phyloP scores from a whole-genome alignment of 495 filamentous ascomycete species.

The Monascus purpureus region DNA sequence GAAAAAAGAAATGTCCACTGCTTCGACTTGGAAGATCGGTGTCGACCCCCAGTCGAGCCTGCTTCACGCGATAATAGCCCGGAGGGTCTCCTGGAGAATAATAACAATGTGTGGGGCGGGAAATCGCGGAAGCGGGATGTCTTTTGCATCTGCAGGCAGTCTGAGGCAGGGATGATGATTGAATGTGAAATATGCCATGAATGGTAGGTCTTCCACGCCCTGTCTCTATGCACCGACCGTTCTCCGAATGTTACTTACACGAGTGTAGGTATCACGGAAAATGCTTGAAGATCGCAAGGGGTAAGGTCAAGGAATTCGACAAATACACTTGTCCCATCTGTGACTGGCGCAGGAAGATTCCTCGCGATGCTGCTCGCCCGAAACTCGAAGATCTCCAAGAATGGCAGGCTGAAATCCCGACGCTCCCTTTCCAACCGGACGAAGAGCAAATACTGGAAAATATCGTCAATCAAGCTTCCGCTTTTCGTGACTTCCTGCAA shows the following conservation, averaged over 20 bases:
- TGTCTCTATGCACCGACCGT: too few species aligned
- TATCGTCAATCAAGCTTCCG: conserved; percentile 71
- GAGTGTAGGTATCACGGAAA: conserved; percentile 80
- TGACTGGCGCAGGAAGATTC: conserved; percentile 94
- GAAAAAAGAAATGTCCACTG: conserved; percentile 76
- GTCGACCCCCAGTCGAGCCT: conserved; percentile 81
- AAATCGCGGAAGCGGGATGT: conserved; percentile 56
- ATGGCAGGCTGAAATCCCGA: conserved; percentile 76
- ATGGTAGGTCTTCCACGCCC: conserved; percentile 62
- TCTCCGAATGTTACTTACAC: too few species aligned
- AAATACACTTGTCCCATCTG: conserved; percentile 98
- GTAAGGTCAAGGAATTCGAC: conserved; percentile 95
- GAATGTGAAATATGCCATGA: conserved; percentile 97
- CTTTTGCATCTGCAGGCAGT: conserved; percentile 90
- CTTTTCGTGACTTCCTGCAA: conserved; percentile 73
- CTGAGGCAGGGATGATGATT: conserved; percentile 98
- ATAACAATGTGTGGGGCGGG: conserved; percentile 28
- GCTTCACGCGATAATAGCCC: conserved; percentile 76
- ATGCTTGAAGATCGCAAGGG: conserved; percentile 93
- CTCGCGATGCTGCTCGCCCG: conserved; percentile 90
- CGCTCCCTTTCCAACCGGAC: conserved; percentile 87
- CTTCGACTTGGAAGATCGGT: conserved; percentile 85
- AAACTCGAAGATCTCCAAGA: conserved; percentile 83
- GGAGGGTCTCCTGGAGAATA: conserved; percentile 43
- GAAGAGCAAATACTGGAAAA: conserved; percentile 74